Evolutionary conservation across 163 green algal species (phyloP).

Genomic region (Trebouxia gelatinosa): DNA sequence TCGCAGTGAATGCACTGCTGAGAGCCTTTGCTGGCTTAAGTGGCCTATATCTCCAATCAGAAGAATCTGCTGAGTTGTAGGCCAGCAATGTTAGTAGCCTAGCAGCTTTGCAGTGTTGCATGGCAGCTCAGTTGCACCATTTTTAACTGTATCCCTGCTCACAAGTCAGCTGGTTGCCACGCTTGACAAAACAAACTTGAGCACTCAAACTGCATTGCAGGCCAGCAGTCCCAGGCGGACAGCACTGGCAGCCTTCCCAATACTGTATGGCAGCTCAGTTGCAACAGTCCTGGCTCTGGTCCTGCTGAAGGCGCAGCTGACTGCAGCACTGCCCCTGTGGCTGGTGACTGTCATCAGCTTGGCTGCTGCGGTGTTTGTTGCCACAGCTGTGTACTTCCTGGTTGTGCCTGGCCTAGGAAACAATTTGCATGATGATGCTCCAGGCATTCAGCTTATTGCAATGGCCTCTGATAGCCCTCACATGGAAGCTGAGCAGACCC

Average conservation of each 20-base stretch:
- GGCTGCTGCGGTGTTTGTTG: conserved; percentile 8
- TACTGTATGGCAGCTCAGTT: conserved; percentile 34
- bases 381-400: conserved; percentile 12
- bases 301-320: conserved; percentile 30
- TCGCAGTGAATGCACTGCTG: too few species aligned
- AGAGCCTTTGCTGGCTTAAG: too few species aligned
- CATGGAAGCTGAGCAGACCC: neutral
- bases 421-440: neutral
- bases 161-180: conserved; percentile 12
- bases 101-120: conserved; percentile 30
- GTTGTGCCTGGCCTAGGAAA: conserved; percentile 7
- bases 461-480: neutral
- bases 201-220: too few species aligned
- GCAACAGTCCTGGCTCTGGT: conserved; percentile 32
- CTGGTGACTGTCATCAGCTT: conserved; percentile 4
- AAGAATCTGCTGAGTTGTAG: too few species aligned
- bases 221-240: neutral
- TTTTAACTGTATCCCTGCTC: conserved; percentile 33
- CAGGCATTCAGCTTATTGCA: neutral
- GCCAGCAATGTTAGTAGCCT: neutral
- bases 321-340: conserved; percentile 29
- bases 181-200: too few species aligned
- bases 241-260: conserved; percentile 24
- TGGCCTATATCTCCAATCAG: too few species aligned
- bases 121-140: conserved; percentile 25